Conservation (phyloP, 768 basidiomycete species). For the Mycena vitilis region DNA sequence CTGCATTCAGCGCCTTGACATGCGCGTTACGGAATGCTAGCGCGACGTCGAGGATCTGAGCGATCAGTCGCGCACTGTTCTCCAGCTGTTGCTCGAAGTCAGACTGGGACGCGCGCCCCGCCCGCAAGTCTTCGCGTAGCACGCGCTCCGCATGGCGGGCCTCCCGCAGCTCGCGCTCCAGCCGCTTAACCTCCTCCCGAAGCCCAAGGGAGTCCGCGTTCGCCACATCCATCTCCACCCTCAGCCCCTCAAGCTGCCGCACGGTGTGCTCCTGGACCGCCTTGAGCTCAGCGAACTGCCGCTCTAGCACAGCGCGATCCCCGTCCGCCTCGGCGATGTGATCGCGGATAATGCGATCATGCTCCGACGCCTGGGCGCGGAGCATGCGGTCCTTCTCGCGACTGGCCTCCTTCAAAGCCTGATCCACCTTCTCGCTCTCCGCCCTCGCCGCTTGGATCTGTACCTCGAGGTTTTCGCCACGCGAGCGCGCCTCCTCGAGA, state of each 20-base stretch:
- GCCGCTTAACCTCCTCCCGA: constrained; percentile 77
- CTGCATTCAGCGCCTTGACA: constrained; percentile 73
- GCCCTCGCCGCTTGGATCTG: constrained; percentile 77
- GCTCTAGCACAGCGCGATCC: constrained; percentile 91
- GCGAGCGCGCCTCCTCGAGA: constrained; percentile 78
- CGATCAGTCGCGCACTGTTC: constrained; percentile 73
- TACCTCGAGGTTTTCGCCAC: constrained; percentile 79
- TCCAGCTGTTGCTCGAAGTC: constrained; percentile 77
- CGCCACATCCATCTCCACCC: constrained; percentile 69
- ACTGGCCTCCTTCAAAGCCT: constrained; percentile 74
- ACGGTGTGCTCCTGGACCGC: constrained; percentile 70
- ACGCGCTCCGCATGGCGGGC: constrained; percentile 74
- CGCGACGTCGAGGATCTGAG: constrained; percentile 85
- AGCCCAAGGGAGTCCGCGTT: constrained; percentile 76
- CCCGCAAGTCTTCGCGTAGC: constrained; percentile 78
- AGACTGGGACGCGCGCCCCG: constrained; percentile 75
- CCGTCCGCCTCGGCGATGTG: constrained; percentile 94
- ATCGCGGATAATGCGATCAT: constrained; percentile 78
- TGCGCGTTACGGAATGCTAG: constrained; percentile 83
- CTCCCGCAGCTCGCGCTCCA: constrained; percentile 77
- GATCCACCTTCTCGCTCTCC: constrained; percentile 79
- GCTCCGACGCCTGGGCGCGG: constrained; percentile 76
- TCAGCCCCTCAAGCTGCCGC: constrained; percentile 72
- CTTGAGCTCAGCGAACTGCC: constrained; percentile 82
- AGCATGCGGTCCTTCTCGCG: constrained; percentile 85